Conservation (phyloP, 768 basidiomycete species). For the Russula vinacea region DNA sequence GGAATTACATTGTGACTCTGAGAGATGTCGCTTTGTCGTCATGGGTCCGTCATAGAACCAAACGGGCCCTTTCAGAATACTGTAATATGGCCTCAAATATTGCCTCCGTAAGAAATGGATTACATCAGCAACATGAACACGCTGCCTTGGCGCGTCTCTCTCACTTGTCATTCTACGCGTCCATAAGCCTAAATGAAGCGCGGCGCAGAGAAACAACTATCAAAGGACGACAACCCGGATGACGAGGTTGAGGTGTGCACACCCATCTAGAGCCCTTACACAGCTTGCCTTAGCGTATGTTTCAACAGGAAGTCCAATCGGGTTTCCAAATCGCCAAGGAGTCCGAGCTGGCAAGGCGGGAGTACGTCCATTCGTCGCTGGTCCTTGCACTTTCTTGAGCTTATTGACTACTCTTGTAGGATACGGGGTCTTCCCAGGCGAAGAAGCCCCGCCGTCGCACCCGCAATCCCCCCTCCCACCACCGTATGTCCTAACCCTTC, state of each 20-base stretch:
- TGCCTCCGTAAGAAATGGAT: background rate
- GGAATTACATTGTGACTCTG: too few relatives aligned
- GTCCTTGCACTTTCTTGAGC: background rate
- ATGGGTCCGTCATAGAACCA: too few relatives aligned
- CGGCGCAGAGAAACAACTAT: slow-evolving; percentile 67
- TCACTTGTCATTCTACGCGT: background rate
- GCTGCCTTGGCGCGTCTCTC: slow-evolving; percentile 10
- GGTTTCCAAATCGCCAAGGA: slow-evolving; percentile 64
- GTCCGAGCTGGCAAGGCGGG: slow-evolving; percentile 49
- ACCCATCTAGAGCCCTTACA: background rate
- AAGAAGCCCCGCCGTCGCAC: slow-evolving; percentile 29
- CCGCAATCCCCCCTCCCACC: slow-evolving; percentile 28
- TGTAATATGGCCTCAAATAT: too few relatives aligned
- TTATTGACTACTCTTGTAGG: slow-evolving; percentile 38
- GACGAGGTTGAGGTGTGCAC: slow-evolving; percentile 38
- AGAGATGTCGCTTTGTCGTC: too few relatives aligned
- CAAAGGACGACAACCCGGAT: slow-evolving; percentile 51
- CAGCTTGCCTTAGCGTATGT: background rate
- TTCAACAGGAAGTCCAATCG: slow-evolving; percentile 42
- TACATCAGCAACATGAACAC: slow-evolving; percentile 15
- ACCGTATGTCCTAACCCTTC: slow-evolving; percentile 33
- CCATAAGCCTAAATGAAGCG: slow-evolving; percentile 55
- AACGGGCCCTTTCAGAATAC: too few relatives aligned
- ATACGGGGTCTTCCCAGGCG: slow-evolving; percentile 65
- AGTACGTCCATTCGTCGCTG: slow-evolving; percentile 42